Conservation (phyloP, 345 rosid genomes). For the Eucalyptus cloeziana region DNA sequence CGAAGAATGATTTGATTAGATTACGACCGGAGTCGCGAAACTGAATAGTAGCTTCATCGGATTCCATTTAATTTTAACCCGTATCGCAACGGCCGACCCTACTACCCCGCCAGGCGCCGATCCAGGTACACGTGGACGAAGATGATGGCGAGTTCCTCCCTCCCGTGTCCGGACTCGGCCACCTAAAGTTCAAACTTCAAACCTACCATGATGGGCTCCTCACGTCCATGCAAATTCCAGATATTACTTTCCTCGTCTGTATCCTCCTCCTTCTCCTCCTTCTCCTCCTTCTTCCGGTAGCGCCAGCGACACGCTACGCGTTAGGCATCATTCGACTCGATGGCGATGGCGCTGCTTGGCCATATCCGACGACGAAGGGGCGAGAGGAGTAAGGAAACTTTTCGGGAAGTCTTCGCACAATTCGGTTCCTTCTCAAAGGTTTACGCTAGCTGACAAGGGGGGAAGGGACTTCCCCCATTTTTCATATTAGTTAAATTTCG, state of each 20-base stretch:
- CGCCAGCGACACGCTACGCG: neutral
- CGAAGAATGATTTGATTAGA: neutral
- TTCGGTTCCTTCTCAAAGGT: neutral
- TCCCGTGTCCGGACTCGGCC: neutral
- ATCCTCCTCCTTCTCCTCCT: no score
- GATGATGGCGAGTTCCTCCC: neutral
- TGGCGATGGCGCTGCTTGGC: neutral
- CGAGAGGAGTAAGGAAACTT: neutral
- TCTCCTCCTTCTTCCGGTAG: no score
- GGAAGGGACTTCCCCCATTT: neutral
- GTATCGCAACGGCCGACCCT: neutral
- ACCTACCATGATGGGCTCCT: neutral
- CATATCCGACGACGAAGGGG: neutral
- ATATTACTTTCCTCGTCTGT: neutral
- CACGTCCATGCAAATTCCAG: neutral
- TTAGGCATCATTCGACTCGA: neutral
- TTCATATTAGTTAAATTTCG: fast-evolving
- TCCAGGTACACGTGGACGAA: neutral
- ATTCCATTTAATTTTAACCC: neutral
- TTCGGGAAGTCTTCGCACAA: neutral
- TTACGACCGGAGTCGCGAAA: neutral
- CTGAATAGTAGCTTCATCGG: neutral
- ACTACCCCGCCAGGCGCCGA: neutral
- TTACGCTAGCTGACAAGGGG: neutral
- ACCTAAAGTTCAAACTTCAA: slow-evolving; percentile 7